phyloP scores from a whole-genome alignment of 2,329 filamentous ascomycete species.

The Pseudogymnoascus verrucosus region DNA sequence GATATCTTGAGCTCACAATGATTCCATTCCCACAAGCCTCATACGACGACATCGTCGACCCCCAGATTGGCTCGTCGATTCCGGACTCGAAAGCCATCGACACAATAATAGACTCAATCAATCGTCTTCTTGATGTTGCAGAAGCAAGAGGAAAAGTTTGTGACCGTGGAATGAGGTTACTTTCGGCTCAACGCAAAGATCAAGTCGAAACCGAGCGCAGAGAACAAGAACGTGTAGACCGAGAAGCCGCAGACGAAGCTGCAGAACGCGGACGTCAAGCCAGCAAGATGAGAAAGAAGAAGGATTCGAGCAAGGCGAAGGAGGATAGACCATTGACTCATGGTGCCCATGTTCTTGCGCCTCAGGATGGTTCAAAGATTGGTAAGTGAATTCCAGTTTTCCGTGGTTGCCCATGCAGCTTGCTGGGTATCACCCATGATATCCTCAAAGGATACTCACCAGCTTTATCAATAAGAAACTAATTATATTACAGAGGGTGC shows the following conservation, averaged over 20 bases:
- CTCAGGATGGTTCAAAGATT: conserved; percentile 56
- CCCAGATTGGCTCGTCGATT: conserved; percentile 47
- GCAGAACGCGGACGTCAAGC: conserved; percentile 42
- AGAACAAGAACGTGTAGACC: conserved; percentile 35
- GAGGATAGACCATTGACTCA: conserved; percentile 53
- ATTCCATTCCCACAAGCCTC: conserved; percentile 51
- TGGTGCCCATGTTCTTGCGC: conserved; percentile 54
- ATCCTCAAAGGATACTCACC: neutral
- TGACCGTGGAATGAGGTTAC: conserved; percentile 64
- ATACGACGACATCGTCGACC: conserved; percentile 64
- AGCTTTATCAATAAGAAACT: neutral
- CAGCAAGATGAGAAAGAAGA: conserved; percentile 71
- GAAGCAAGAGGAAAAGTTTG: conserved; percentile 60
- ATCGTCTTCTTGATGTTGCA: conserved; percentile 57
- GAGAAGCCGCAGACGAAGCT: conserved; percentile 41
- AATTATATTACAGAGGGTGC: neutral
- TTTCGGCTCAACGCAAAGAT: conserved; percentile 58
- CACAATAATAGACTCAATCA: conserved; percentile 55
- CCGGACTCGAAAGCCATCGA: conserved; percentile 58
- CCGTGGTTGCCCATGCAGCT: neutral
- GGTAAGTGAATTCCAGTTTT: conserved; percentile 34
- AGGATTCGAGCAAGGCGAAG: conserved; percentile 53
- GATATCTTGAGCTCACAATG: conserved; percentile 59
- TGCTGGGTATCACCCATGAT: neutral
- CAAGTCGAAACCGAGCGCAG: conserved; percentile 39